Evolutionary conservation across 1,284 basidiomycete genomes (phyloP).

Genomic region (Phlebopus sp.): DNA sequence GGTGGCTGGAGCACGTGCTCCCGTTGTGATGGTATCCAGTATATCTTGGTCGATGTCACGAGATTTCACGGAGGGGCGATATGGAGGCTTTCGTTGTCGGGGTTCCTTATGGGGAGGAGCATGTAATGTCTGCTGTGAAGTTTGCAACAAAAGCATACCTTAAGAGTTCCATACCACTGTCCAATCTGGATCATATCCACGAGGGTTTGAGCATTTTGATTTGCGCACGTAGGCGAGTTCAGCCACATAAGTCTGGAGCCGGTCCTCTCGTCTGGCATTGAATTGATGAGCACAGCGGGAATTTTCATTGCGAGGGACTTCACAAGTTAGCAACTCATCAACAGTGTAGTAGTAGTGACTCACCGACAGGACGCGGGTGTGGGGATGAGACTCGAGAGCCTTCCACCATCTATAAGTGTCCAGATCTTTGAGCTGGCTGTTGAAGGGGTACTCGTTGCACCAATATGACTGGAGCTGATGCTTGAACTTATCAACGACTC

Average conservation of each 20-base stretch:
- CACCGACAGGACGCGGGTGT: too few species aligned
- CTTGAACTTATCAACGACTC: too few species aligned
- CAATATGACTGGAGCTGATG: too few species aligned
- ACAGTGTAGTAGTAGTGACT: too few species aligned
- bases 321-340: too few species aligned
- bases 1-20: neutral
- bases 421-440: too few species aligned
- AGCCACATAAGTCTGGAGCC: slow-evolving; percentile 37
- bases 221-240: slow-evolving; percentile 27
- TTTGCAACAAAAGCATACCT: neutral
- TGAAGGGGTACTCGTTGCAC: too few species aligned
- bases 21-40: neutral
- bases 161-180: neutral
- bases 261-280: slow-evolving; percentile 39
- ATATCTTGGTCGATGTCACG: neutral
- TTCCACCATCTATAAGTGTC: too few species aligned
- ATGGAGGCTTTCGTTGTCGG: neutral
- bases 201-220: slow-evolving; percentile 26
- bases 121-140: neutral
- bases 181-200: slow-evolving; percentile 12
- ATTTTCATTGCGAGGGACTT: slow-evolving; percentile 32
- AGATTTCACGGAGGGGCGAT: neutral
- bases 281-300: slow-evolving; percentile 34
- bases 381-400: too few species aligned
- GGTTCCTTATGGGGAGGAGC: neutral